Evolutionary conservation across 768 basidiomycete genomes (phyloP), one percentile per base, ranked within the genome.

Genomic region (Pleurotus citrinopileatus): DNA sequence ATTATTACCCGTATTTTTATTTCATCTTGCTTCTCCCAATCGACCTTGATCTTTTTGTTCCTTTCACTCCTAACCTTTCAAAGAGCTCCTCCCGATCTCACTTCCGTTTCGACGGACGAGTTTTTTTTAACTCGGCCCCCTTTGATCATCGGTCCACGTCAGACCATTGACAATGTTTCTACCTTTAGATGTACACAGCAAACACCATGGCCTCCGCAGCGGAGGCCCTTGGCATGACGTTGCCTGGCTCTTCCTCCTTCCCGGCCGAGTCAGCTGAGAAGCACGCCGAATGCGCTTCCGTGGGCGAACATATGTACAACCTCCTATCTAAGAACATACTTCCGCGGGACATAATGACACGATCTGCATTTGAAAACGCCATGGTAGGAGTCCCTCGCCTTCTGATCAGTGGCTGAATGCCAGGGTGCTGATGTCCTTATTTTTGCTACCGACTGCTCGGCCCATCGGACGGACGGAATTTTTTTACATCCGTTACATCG

Each of bases 171-270:
- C 29, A 8, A 34, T 29, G 17, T 15, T 47, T 48, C 37, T 28
- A 15, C 45, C 32, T 40, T 7, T 66, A 94, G 93, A 95, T 96
- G 94, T 96, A 96, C 69, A 97, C 94, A 4, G 92, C 93, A 28
- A 99, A 98, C 70, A 98, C 97, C 2, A 98, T 99, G 92, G 93
- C 96, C 3, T 94, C 91, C 59, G 93, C 94, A 12, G 81, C 91
- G 38, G 97, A 99, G 72, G 94, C 89, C 1, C 69, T 99, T 61
- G 97, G 97, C 42, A 99, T 99, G 96, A 83, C 93, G 13, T 73
- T 98, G 7, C 91, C 97, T 6, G 96, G 96, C 25, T 97, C 94
- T n/a, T 95, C 94, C 0, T 95, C 94, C 6, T 98, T 88, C 79
- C 94, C 94, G 4, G 97, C 97, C 29, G 88, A 94, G 66, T 94